Base-by-base conservation (phyloP, 2,329 filamentous ascomycete genomes). In the Elsinoe australis region DNA sequence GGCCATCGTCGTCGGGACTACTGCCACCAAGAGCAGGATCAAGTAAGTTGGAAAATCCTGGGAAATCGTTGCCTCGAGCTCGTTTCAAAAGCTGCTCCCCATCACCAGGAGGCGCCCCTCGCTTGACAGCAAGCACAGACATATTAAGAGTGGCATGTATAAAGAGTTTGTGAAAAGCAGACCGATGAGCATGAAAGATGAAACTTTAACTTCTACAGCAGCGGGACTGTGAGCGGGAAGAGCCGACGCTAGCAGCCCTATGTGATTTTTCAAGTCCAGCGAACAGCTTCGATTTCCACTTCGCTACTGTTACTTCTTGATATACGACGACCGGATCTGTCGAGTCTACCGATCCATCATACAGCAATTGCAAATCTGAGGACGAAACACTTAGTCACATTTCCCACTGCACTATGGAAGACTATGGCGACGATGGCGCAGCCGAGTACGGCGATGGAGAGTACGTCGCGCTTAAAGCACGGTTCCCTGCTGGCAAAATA, bases 401-500 rank as follows among this genome's bases (percentile, higher is more conserved):
- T 3, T 17, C 4, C 6, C 15, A 15, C 10, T 18, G 18, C n/a
- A 48, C 18, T 39, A 60, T 61, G 58, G 52, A 52, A 24, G 63
- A 66, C 52, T 62, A 60, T 50, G 62, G 60, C 49, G 53, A 51
- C 29, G 51, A 55, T n/a, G 52, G 47, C 21, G 50, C 36, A n/a
- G 41, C 42, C 21, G 53, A 55, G 26, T 55, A 51, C 29, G 53
- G 53, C 19, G 53, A 49, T 29, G 53, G 53, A 51, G 53, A 55
- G 52, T 54, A 45, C 32, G 53, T 15, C 3, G 9, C 14, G 14
- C n/a, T 15, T n/a, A 14, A 41, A 14, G 10, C 17, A 9, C 36
- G 22, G 12, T n/a, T n/a, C n/a, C n/a, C n/a, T n/a, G 10, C 17
- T 26, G 12, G 5, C 12, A 12, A 22, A 41, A 14, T 6, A 19